Percentiles rank a stretch among this genome's conserved stretches.
Conservation (phyloP, 202 grass and related monocot species). For the Panicum virgatum region DNA sequence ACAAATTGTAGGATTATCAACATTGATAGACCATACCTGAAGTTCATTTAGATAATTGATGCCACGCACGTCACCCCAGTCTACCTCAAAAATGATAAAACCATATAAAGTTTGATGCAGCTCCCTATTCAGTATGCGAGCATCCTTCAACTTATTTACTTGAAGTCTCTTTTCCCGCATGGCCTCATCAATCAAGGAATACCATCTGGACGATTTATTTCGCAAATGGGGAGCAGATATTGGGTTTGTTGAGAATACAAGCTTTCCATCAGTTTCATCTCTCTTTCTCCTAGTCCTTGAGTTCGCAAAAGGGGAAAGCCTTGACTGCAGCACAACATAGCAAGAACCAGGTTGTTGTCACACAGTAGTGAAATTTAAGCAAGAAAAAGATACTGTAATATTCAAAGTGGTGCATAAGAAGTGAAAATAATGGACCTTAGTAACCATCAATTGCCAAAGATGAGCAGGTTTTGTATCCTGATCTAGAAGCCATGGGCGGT, state of each 20-base stretch:
- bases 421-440: slow-evolving; percentile 53
- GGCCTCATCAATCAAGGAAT: slow-evolving; percentile 78
- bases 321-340: slow-evolving; percentile 60
- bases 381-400: background rate
- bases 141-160: slow-evolving; percentile 87
- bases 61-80: slow-evolving; percentile 77
- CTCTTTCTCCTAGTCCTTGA: slow-evolving; percentile 68
- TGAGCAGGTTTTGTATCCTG: slow-evolving; percentile 78
- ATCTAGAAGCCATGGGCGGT: slow-evolving; percentile 76
- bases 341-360: slow-evolving; percentile 17
- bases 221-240: slow-evolving; percentile 44
- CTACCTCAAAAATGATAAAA: slow-evolving; percentile 93
- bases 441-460: slow-evolving; percentile 95
- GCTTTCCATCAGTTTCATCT: slow-evolving; percentile 52
- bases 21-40: slow-evolving; percentile 55
- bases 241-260: slow-evolving; percentile 43
- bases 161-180: slow-evolving; percentile 75
- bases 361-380: background rate
- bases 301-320: slow-evolving; percentile 85
- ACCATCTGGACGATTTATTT: slow-evolving; percentile 70
- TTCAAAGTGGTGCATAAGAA: background rate
- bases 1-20: slow-evolving; percentile 33
- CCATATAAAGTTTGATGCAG: slow-evolving; percentile 86
- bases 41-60: slow-evolving; percentile 98
- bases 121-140: slow-evolving; percentile 67